These are phyloP conservation scores for Syzygium syzygioides DNA, from an alignment of 441 rosid genomes.

Conservation along the genomic window DNA sequence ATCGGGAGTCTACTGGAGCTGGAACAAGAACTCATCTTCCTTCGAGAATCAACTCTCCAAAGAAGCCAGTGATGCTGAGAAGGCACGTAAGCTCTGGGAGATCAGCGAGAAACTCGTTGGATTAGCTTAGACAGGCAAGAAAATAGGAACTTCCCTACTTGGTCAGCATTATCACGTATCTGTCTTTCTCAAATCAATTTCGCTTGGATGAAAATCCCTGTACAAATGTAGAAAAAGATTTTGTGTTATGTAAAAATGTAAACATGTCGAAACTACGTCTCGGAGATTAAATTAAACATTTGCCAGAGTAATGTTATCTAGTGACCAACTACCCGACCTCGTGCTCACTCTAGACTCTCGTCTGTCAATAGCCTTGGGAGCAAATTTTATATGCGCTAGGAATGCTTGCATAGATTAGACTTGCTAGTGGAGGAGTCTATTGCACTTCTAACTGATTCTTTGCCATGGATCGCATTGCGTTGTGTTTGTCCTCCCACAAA, in stretches of 20 bases:
- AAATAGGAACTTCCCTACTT: neutral
- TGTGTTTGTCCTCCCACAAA: neutral
- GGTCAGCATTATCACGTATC: neutral
- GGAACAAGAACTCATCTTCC: conserved; percentile 83
- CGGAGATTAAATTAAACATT: neutral
- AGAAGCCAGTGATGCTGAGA: conserved; percentile 84
- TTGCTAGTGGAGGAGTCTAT: neutral
- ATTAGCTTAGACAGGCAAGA: conserved; percentile 33
- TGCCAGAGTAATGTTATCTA: neutral
- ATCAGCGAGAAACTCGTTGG: conserved; percentile 86
- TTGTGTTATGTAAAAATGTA: neutral
- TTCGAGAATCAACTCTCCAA: conserved; percentile 76
- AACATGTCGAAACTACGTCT: neutral
- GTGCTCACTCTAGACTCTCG: neutral
- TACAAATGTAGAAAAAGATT: neutral
- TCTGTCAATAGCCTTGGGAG: neutral
- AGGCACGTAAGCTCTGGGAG: conserved; percentile 83
- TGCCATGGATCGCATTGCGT: neutral
- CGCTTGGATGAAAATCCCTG: neutral
- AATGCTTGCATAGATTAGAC: neutral
- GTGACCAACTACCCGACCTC: neutral
- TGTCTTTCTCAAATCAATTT: neutral
- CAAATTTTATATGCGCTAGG: neutral
- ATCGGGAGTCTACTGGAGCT: conserved; percentile 95
- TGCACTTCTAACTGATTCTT: neutral